Evolutionary conservation across 371 early-diverging fungal species (phyloP), one percentile per base, ranked within the genome.

Genomic region (Rhizopus arrhizus): DNA sequence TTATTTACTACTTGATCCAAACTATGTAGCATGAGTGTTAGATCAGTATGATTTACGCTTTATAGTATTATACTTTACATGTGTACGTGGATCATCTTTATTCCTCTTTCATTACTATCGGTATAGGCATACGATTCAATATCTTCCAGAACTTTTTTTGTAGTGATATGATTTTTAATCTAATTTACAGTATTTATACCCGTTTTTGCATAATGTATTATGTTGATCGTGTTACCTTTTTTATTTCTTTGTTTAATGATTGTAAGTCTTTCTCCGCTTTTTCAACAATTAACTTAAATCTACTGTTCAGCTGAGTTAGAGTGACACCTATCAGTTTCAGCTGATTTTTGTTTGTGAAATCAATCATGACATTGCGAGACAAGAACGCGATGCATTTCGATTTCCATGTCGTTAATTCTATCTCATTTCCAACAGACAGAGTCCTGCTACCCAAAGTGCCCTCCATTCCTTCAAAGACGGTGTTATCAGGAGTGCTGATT

Each of bases 1-100:
- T 61, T 61, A 22, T 42, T 61, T 3, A 54, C 32, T 3, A 55
- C 29, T 61, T 55, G 61, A 33, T 54, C 49, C 49, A 61, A 2
- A 40, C 55, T 61, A 61, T 38, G 41, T 49, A 49, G 9, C 35
- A n/a, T 56, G 34, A 31, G 33, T 54, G 32, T 59, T 48, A 54
- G 1, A 54, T 54, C 11, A 61, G 40, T 54, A 53, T 53, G 1
- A 51, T 56, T 29, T 34, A 43, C 5, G 56, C 55, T 9, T 16
- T 35, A 56, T 56, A 50, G 62, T 56, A 34, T 51, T 62, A 56
- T 28, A 62, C 50, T 56, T 8, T 56, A 62, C 62, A 62, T 62
- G 48, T 55, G 55, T 13, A 55, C 56, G 16, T 61, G 55, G 16
- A 49, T 49, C 49, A 32, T 32, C 36, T 36, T 59, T 2, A 29